phyloP scores from a whole-genome alignment of 176 grass and related monocot species.

The Avena eriantha region DNA sequence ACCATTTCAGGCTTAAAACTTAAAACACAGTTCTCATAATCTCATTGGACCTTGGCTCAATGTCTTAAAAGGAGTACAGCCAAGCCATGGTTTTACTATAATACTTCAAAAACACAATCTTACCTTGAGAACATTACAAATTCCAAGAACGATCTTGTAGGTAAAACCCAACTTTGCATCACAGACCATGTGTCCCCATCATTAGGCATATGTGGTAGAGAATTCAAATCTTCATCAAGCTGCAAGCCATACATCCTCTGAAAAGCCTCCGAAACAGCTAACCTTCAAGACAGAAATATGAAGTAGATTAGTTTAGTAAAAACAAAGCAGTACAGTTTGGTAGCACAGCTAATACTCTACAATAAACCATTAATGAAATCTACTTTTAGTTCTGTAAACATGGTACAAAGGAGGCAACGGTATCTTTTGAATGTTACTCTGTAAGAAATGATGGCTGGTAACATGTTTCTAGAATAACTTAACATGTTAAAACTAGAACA shows the following conservation, averaged over 20 bases:
- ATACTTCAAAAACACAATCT: conserved; percentile 30
- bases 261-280: conserved; percentile 67
- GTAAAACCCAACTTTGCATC: conserved; percentile 96
- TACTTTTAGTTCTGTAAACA: conserved; percentile 22
- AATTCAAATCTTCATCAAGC: conserved; percentile 64
- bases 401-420: background rate
- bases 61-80: background rate
- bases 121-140: conserved; percentile 99
- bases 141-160: conserved; percentile 91
- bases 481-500: conserved; percentile 7
- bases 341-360: conserved; percentile 1
- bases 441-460: conserved; percentile 14
- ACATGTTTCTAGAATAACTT: conserved; percentile 16
- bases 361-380: conserved; percentile 1
- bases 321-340: conserved; percentile 22
- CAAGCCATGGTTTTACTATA: background rate
- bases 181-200: conserved; percentile 86
- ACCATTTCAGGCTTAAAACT: background rate
- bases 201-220: conserved; percentile 76
- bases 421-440: conserved; percentile 7
- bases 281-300: conserved; percentile 56
- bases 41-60: conserved; percentile 2
- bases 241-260: conserved; percentile 86
- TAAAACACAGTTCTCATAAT: background rate
- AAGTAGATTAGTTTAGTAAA: conserved; percentile 34